Conservation (phyloP, 2,329 filamentous ascomycete species). For the Aspergillus ochraceoroseus region DNA sequence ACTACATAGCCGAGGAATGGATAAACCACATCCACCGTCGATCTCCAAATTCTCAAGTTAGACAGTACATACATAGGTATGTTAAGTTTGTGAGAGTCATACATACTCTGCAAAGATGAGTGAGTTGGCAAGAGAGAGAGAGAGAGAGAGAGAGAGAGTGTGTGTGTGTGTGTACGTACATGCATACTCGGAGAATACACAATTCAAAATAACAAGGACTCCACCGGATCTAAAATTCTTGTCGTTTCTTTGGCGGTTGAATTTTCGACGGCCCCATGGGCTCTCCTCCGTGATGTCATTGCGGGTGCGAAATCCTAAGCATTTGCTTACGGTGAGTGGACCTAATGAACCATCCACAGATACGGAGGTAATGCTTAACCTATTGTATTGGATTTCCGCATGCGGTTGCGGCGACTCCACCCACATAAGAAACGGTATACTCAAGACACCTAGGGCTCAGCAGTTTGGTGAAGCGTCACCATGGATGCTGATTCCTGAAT, state of each 20-base stretch:
- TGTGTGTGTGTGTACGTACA: no score
- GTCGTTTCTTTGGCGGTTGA: slow-evolving; percentile 3
- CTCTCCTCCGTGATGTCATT: slow-evolving; percentile 10
- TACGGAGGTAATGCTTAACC: slow-evolving; percentile 37
- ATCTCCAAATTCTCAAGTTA: no score
- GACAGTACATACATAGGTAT: no score
- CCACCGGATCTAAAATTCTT: slow-evolving; percentile 7
- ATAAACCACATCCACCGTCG: no score
- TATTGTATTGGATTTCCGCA: slow-evolving; percentile 32
- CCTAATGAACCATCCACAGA: slow-evolving; percentile 19
- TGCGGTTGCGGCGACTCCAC: slow-evolving; percentile 24
- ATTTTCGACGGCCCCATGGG: slow-evolving; percentile 1
- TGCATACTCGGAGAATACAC: background rate
- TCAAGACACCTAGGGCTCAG: slow-evolving; percentile 11
- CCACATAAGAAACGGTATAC: slow-evolving; percentile 18
- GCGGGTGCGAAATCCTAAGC: slow-evolving; percentile 2
- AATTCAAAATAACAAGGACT: background rate
- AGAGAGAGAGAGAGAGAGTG: no score
- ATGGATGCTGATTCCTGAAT: background rate
- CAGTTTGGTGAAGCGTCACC: slow-evolving; percentile 16
- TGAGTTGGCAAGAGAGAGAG: no score
- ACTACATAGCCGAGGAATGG: background rate
- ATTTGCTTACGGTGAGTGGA: slow-evolving; percentile 17
- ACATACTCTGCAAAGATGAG: no score
- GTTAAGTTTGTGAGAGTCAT: no score